Conservation (phyloP, 2,329 filamentous ascomycete species). For the Bipolaris cookei region DNA sequence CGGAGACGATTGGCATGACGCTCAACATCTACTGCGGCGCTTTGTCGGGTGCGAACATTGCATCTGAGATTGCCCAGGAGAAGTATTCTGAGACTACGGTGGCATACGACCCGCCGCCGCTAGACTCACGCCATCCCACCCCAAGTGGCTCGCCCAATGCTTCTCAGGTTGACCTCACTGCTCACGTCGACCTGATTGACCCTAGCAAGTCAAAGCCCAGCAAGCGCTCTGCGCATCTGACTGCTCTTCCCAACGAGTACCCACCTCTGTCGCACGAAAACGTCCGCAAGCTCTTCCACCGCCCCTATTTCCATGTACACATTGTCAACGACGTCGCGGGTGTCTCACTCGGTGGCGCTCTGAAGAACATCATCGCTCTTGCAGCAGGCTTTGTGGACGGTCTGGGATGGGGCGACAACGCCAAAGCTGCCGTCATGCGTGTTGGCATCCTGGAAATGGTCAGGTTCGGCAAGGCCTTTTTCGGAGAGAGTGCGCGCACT, state of each 20-base stretch:
- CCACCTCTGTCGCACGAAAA: constrained; percentile 84
- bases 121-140: constrained; percentile 82
- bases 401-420: constrained; percentile 96
- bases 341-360: constrained; percentile 88
- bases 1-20: constrained; percentile 88
- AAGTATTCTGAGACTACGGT: constrained; percentile 98
- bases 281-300: constrained; percentile 87
- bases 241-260: constrained; percentile 79
- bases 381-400: constrained; percentile 95
- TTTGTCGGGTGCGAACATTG: constrained; percentile 94
- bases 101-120: constrained; percentile 88
- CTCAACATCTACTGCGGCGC: constrained; percentile 97
- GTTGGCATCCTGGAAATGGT: constrained; percentile 96
- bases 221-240: constrained; percentile 72
- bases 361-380: constrained; percentile 96
- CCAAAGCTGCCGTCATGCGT: constrained; percentile 98
- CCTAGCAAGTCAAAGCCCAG: constrained; percentile 60
- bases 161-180: constrained; percentile 57
- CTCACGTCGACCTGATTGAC: constrained; percentile 59
- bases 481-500: constrained; percentile 77
- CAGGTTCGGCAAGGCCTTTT: constrained; percentile 93
- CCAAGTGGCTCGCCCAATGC: constrained; percentile 57
- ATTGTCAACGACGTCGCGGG: constrained; percentile 95
- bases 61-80: constrained; percentile 90
- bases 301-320: constrained; percentile 96